Conservation (phyloP, 208 protist species). For the Trypanosoma conorhini region DNA sequence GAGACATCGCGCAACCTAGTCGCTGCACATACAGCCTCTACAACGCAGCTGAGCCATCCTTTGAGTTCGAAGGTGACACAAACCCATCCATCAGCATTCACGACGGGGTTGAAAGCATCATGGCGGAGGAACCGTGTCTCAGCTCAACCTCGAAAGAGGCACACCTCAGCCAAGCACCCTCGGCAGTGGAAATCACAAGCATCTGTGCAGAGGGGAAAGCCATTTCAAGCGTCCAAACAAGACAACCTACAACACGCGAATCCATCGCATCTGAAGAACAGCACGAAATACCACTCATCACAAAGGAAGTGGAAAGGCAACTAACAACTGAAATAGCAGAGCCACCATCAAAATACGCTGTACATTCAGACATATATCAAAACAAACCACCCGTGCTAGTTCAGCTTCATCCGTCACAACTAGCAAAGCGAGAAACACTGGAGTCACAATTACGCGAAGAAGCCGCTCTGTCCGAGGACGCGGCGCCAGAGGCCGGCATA, state of each 20-base stretch:
- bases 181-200: background rate
- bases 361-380: too few relatives aligned
- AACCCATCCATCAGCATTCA: slow-evolving; percentile 11
- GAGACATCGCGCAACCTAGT: background rate
- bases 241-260: background rate
- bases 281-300: background rate
- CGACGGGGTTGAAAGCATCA: background rate
- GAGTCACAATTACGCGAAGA: too few relatives aligned
- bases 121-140: background rate
- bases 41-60: background rate
- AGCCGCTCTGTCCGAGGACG: too few relatives aligned
- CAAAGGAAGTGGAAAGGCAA: too few relatives aligned
- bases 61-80: slow-evolving; percentile 9
- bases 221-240: background rate
- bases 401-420: too few relatives aligned
- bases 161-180: background rate
- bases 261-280: background rate
- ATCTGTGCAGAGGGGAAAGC: background rate
- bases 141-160: background rate
- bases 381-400: too few relatives aligned
- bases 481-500: too few relatives aligned
- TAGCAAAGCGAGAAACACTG: too few relatives aligned
- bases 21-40: background rate
- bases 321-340: too few relatives aligned
- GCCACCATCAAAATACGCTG: too few relatives aligned